Percentiles rank a stretch among this genome's conserved stretches.
Conservation (phyloP, 2,329 filamentous ascomycete genomes). For the Chalaropsis thielavioides region DNA sequence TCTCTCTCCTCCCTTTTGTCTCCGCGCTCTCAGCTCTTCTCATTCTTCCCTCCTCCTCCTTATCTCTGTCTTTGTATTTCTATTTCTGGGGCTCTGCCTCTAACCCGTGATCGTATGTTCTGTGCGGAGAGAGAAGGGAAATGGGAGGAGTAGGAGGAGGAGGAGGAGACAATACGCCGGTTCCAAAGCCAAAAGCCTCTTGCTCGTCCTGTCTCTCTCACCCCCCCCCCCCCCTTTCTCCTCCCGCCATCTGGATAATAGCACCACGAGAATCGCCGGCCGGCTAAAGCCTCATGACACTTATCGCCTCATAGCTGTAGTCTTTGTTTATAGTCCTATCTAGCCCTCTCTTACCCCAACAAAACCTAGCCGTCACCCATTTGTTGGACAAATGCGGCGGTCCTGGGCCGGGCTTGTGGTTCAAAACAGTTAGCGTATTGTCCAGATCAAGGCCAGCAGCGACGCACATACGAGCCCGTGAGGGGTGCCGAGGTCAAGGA, state of each 20-base stretch:
- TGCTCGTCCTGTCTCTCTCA: background rate
- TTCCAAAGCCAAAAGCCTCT: background rate
- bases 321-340: background rate
- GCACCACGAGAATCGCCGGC: background rate
- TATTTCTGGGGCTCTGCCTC: background rate
- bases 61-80: background rate
- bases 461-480: background rate
- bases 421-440: background rate
- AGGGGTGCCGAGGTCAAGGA: background rate
- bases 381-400: background rate
- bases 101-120: background rate
- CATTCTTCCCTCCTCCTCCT: background rate
- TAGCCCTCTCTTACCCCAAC: background rate
- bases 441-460: background rate
- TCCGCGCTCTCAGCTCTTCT: background rate
- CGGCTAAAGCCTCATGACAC: background rate
- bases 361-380: background rate
- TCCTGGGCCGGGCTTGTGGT: background rate
- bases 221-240: background rate
- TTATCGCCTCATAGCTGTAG: background rate
- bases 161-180: background rate
- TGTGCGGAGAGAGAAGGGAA: background rate
- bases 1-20: background rate
- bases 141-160: no score
- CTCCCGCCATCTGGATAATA: background rate